A percentile compares a stretch with the other conserved stretches of the same genome.
Evolutionary conservation across 345 rosid genomes (phyloP).

Genomic region (Eucalyptus marginata): DNA sequence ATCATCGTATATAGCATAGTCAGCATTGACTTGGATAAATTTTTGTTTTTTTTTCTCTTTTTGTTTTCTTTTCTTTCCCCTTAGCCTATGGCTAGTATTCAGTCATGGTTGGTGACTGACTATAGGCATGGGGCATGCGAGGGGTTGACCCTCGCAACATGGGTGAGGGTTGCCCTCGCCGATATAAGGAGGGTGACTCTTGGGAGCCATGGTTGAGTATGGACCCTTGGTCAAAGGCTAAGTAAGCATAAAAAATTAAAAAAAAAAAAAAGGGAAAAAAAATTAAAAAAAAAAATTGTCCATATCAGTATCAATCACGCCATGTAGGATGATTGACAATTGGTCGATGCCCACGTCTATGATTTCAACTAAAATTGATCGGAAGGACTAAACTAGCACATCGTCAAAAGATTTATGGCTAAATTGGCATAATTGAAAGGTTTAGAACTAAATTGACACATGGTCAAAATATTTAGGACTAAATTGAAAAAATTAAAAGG

Average conservation of each 20-base stretch:
- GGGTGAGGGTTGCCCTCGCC: background rate
- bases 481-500: no score
- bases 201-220: background rate
- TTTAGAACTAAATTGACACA: background rate
- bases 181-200: background rate
- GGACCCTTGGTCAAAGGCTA: background rate
- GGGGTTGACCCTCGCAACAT: background rate
- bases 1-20: no score
- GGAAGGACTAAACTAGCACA: background rate
- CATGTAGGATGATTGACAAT: background rate
- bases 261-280: no score
- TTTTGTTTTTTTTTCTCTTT: no score
- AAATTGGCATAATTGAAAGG: no score
- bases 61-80: no score
- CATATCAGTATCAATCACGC: background rate
- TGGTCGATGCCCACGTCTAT: background rate
- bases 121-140: background rate
- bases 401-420: no score
- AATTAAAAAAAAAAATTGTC: background rate
- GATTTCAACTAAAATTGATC: background rate
- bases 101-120: rapidly evolving
- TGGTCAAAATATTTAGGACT: background rate
- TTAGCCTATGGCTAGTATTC: background rate
- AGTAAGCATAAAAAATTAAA: no score
- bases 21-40: no score